These are phyloP conservation scores for Sextonia rubra DNA, from an alignment of 164 flowering plant genomes.

Conservation along the genomic window DNA sequence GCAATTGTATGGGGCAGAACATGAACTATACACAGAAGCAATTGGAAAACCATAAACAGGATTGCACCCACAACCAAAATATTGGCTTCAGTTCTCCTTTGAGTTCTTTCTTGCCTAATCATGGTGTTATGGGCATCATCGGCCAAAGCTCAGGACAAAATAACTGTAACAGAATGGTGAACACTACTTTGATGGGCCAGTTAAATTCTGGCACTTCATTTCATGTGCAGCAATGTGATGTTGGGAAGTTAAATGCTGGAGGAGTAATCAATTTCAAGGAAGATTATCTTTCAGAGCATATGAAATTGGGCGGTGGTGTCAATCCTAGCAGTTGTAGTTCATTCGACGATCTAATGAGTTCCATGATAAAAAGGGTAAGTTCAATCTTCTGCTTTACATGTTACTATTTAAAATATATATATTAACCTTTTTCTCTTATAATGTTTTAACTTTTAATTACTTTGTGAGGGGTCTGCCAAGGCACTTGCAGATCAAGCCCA, in stretches of 20 bases:
- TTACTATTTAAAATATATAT: too few relatives aligned
- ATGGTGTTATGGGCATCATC: conserved; percentile 17
- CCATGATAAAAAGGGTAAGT: conserved; percentile 47
- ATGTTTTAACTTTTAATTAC: too few relatives aligned
- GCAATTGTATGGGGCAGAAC: conserved; percentile 10
- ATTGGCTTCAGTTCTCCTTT: conserved; percentile 19
- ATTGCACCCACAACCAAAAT: conserved; percentile 23
- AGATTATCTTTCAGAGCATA: conserved; percentile 26
- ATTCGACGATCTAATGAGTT: conserved; percentile 53
- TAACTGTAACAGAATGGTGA: conserved; percentile 23
- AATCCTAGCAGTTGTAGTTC: conserved; percentile 30
- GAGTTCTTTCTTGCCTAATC: conserved; percentile 24
- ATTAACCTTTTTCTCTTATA: too few relatives aligned
- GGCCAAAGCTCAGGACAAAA: conserved; percentile 27
- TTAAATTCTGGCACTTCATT: conserved; percentile 27
- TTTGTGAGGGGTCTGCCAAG: too few relatives aligned
- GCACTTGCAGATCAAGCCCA: too few relatives aligned
- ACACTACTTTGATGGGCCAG: conserved; percentile 21
- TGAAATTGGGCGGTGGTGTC: conserved; percentile 29
- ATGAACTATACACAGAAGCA: conserved; percentile 21
- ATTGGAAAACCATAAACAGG: conserved; percentile 31
- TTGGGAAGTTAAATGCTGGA: conserved; percentile 21
- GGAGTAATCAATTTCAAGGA: conserved; percentile 26
- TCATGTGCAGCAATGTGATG: conserved; percentile 22
- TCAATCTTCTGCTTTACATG: background rate